Evolutionary conservation across 75 land plant genomes (phyloP).

Genomic region (Pseudotsuga menziesii): DNA sequence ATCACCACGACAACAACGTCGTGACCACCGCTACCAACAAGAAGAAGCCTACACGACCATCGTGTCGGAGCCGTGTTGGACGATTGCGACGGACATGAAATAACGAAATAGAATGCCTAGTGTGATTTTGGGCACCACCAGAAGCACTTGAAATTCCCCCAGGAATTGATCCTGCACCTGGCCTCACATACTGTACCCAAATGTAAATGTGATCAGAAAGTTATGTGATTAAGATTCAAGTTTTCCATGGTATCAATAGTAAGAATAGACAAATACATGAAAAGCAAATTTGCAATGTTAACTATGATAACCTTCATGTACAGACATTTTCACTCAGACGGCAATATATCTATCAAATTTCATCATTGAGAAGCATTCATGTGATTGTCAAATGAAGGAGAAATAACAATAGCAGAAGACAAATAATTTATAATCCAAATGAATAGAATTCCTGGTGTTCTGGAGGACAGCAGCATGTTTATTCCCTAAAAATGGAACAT

Average conservation of each 20-base stretch:
- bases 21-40: no score
- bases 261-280: background rate
- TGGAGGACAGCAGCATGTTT: background rate
- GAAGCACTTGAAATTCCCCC: no score
- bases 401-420: no score
- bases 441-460: background rate
- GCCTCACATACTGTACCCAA: constrained; percentile 79
- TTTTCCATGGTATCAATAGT: background rate
- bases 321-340: background rate
- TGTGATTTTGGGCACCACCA: no score
- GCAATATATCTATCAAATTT: background rate
- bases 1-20: no score
- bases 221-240: background rate
- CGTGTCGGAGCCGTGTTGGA: no score
- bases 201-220: constrained; percentile 1
- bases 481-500: no score
- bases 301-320: background rate
- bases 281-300: background rate
- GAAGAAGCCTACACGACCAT: no score
- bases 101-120: no score
- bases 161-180: constrained; percentile 78
- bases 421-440: background rate
- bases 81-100: no score
- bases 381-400: background rate
- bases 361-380: background rate